Evolutionary conservation across 2,329 filamentous ascomycete species (phyloP), one percentile per base, ranked within the genome.

Genomic region (Plenodomus biglobosus): DNA sequence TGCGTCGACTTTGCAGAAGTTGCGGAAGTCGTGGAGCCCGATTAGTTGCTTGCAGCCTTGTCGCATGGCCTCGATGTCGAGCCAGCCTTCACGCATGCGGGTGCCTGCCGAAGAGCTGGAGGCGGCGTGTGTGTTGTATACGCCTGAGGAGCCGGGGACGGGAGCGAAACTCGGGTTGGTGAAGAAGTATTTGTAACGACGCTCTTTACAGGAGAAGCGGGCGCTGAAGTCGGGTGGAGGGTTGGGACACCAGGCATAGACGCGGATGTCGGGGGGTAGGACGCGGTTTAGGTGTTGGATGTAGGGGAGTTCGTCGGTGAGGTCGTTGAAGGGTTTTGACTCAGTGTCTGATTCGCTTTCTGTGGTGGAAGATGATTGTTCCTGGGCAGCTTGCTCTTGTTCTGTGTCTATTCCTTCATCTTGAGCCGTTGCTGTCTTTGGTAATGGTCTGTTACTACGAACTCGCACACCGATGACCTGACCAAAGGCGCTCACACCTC

Each of bases 101-200:
- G 22, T 24, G 22, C 10, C 22, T 32, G 50, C 18, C 5, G 44
- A 24, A 6, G 32, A 6, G 42, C n/a, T n/a, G n/a, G 21, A 39
- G 15, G 64, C 59, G 56, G 59, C 64, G 30, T 75, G 73, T n/a
- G 64, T 60, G 56, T 59, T 65, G 30, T 75, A 74, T 38, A 82
- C 71, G 4, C 81, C 82, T 32, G 80, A 53, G 17, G 78, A 66
- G 1, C 78, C 75, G 0, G 86, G 84, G 3, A 82, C 78, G 0
- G 90, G 90, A 2, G 84, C 76, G 66, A 90, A 96, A 1, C 88
- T 89, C 0, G 94, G 94, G 68, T 96, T 90, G 0, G 94, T 97
- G 76, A 99, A 99, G 78, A 96, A 97, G 74, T 99, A 99, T 48
- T 90, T 85, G 76, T 99, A 99, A 58, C 88, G 86, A 18, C 94